These are phyloP conservation scores for Suhomyces atakaporum DNA, from an alignment of 1,139 yeast genomes.

Conservation along the genomic window DNA sequence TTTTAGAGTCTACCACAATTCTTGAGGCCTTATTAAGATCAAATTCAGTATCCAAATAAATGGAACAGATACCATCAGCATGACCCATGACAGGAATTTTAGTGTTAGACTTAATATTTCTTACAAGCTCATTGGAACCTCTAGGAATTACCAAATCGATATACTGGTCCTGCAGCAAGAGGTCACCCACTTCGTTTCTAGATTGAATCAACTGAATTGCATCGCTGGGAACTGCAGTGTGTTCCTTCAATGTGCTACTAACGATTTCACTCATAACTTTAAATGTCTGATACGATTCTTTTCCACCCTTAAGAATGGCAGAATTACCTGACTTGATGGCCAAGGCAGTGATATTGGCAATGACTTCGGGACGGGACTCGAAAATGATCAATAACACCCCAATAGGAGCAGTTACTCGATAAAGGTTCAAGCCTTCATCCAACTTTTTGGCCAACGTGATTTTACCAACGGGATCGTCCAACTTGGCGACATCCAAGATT, in stretches of 20 bases:
- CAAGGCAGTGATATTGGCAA: conserved; percentile 94
- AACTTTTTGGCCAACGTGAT: conserved; percentile 77
- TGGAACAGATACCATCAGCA: conserved; percentile 96
- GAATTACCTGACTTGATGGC: conserved; percentile 96
- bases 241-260: conserved; percentile 52
- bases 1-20: conserved; percentile 81
- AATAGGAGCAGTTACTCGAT: conserved; percentile 86
- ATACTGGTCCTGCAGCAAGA: conserved; percentile 80
- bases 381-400: conserved; percentile 92
- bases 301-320: conserved; percentile 96
- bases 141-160: conserved; percentile 96
- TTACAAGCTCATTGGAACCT: conserved; percentile 90
- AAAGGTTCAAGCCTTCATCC: conserved; percentile 83
- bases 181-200: conserved; percentile 84
- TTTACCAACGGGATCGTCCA: conserved; percentile 90
- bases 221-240: conserved; percentile 71
- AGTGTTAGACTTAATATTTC: conserved; percentile 79
- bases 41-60: conserved; percentile 76
- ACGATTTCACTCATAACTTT: conserved; percentile 77
- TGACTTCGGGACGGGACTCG: conserved; percentile 97
- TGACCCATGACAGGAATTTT: conserved; percentile 97
- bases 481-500: conserved; percentile 80
- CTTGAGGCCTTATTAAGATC: conserved; percentile 74
- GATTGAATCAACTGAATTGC: conserved; percentile 88
- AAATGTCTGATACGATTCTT: conserved; percentile 85